Conservation (phyloP, 345 rosid genomes). For the Dipteronia sinensis region DNA sequence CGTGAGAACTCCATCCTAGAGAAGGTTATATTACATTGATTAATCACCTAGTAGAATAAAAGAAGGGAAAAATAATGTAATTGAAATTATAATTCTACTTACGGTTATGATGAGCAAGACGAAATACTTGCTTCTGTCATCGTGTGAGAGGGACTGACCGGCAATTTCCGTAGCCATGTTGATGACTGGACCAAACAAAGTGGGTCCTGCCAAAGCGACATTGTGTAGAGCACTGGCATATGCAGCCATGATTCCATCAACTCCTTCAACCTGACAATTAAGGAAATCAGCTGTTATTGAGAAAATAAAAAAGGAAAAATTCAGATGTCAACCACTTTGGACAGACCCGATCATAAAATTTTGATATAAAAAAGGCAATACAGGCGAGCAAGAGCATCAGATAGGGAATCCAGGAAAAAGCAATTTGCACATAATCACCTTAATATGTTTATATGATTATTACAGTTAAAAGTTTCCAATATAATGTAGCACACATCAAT, state of each 20-base stretch:
- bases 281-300: neutral
- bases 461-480: no score
- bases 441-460: no score
- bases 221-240: slow-evolving; percentile 54
- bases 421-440: no score
- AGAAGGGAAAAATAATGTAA: neutral
- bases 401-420: no score
- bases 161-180: slow-evolving; percentile 59
- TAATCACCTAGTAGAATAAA: neutral
- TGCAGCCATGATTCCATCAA: slow-evolving; percentile 83
- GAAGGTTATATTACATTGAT: neutral
- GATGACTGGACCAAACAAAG: slow-evolving; percentile 63
- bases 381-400: no score
- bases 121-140: slow-evolving; percentile 40
- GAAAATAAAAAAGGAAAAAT: neutral
- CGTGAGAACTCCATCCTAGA: slow-evolving; percentile 83
- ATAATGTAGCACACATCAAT: no score
- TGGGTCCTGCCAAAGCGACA: slow-evolving; percentile 70
- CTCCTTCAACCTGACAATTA: slow-evolving; percentile 69
- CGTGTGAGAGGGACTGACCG: slow-evolving; percentile 32
- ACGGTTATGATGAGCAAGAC: slow-evolving; percentile 71
- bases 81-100: neutral
- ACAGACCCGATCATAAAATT: neutral
- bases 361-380: no score
- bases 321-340: neutral